Base-by-base conservation (phyloP, 441 rosid species). In the Brassica hybrid region DNA sequence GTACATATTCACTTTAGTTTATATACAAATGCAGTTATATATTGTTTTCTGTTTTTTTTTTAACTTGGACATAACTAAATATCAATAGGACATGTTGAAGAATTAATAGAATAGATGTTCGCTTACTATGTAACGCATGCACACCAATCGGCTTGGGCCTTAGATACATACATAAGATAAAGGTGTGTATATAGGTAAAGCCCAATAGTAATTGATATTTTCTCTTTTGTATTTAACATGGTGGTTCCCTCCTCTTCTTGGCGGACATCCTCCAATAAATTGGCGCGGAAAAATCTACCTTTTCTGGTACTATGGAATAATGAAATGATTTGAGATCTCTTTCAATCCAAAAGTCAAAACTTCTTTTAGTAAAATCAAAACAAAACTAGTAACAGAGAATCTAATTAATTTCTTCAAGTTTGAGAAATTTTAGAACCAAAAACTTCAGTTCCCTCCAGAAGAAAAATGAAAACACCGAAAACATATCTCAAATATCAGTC, bases 281-380 rank as follows among this genome's bases (percentile, higher is more conserved):
- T 21, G 71, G 78, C 82, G 78, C 75, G 82, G 32, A 74, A 78
- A 73, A 67, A 67, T 8, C 73, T 1, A 18, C 2, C 2, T 13
- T 6, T 14, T 14, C 52, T 65, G 60, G 61, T n/a, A 38, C 54
- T 2, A 34, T 13, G 43, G 52, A 72, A 61, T 17, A 30, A 57
- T 14, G 68, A 48, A 50, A 48, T 52, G 63, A 64, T 27, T 64
- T 65, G 27, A 54, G 27, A 73, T 65, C 16, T 68, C 61, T 38
- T 1, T n/a, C 13, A 67, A 67, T 34, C 62, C 59, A 34, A 41
- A 74, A 63, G 43, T 57, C 30, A 73, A 73, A 17, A 52, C 67
- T 73, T 73, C 2, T 27, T 68, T 67, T 19, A 45, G 30, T 19
- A 65, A 66, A 64, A 77, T n/a, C 58, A 27, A 16, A 54, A 8